Conservation (phyloP, 768 basidiomycete species). For the Chiua virens region DNA sequence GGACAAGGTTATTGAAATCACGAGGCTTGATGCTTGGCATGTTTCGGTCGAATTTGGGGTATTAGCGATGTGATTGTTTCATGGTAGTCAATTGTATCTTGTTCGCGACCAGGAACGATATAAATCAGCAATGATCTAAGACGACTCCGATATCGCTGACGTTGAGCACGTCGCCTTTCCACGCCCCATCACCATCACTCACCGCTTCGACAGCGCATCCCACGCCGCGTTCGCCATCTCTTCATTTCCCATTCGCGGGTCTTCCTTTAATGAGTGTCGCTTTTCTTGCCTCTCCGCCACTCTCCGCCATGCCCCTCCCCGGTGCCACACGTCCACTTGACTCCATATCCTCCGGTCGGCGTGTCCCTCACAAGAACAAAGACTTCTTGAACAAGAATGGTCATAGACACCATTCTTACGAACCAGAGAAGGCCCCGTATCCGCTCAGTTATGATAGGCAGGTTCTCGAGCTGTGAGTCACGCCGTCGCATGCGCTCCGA, state of each 20-base stretch:
- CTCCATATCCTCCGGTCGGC: conserved; percentile 29
- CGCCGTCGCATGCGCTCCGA: neutral
- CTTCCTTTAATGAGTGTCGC: conserved; percentile 5
- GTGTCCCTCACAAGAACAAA: conserved; percentile 38
- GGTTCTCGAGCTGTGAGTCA: conserved; percentile 65
- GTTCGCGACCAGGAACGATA: conserved; percentile 5
- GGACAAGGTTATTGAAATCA: conserved; percentile 43
- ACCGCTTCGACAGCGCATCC: conserved; percentile 1
- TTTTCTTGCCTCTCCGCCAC: conserved; percentile 15
- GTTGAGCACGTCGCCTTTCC: conserved; percentile 7
- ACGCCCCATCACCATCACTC: conserved; percentile 7
- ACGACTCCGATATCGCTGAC: neutral
- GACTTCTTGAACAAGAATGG: conserved; percentile 65
- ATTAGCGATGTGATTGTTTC: conserved; percentile 21
- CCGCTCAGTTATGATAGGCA: conserved; percentile 69
- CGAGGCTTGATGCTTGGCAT: conserved; percentile 26
- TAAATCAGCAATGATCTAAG: neutral
- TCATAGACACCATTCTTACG: conserved; percentile 63
- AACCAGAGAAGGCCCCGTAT: conserved; percentile 77
- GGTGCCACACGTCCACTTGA: conserved; percentile 18
- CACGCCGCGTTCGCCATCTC: conserved; percentile 2
- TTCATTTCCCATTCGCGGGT: neutral
- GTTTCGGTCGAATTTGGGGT: conserved; percentile 30
- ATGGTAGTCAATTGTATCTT: conserved; percentile 1
- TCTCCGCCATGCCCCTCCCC: conserved; percentile 23